A percentile compares a stretch with the other conserved stretches of the same genome.
These are phyloP conservation scores for Neurospora sp. DNA, from an alignment of 495 filamentous ascomycete genomes.

Conservation along the genomic window DNA sequence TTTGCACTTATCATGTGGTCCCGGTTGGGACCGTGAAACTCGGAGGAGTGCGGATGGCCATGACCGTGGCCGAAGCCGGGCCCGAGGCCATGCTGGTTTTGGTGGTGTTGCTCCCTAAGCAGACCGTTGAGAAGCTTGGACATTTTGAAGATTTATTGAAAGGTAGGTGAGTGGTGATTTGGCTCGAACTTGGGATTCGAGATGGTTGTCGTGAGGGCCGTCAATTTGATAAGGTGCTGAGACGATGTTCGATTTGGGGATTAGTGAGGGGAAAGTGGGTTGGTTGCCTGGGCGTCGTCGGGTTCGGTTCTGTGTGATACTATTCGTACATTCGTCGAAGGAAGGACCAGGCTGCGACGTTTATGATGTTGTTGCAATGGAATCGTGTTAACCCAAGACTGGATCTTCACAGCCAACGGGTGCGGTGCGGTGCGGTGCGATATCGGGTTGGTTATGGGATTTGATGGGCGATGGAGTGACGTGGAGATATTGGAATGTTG, in stretches of 20 bases:
- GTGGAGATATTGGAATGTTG: neutral
- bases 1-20: slow-evolving; percentile 10
- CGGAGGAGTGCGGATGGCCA: neutral
- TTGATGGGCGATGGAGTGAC: neutral
- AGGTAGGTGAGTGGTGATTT: neutral
- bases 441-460: neutral
- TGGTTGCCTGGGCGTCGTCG: neutral
- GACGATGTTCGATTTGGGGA: neutral
- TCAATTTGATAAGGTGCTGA: neutral
- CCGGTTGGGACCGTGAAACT: neutral
- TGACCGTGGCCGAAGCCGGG: neutral
- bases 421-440: neutral
- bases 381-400: neutral
- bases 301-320: neutral
- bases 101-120: neutral
- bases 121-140: neutral
- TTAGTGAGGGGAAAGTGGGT: neutral
- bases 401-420: neutral
- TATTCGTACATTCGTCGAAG: neutral
- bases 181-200: neutral
- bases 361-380: neutral
- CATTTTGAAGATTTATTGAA: neutral
- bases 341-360: neutral
- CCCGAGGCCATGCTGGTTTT: neutral
- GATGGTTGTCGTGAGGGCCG: neutral